Evolutionary conservation across 2,329 filamentous ascomycete species (phyloP), one percentile per base, ranked within the genome.

Genomic region (Daldinia sp.): DNA sequence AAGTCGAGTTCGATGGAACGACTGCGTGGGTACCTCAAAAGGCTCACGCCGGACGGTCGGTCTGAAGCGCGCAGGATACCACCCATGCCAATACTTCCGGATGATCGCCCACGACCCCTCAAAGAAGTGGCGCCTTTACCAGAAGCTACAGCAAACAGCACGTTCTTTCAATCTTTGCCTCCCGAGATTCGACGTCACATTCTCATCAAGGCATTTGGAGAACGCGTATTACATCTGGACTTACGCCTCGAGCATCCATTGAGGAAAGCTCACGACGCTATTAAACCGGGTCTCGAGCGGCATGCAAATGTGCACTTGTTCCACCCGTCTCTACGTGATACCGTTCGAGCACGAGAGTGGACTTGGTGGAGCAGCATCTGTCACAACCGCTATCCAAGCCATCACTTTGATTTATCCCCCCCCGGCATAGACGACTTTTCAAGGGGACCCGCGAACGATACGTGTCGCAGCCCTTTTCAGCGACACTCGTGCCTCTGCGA

Each of bases 301-400:
- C 48, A 58, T 9, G 47, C 48, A n/a, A 48, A 55, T 37, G 34
- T 30, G 29, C 19, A 63, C 7, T 25, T 45, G n/a, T 45, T 55
- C 17, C 49, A 63, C 11, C 29, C 29, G 11, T 32, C 43, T 3
- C 27, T 54, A 17, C 55, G 61, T 43, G 61, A 63, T 6, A 13
- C 25, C 2, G 25, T 17, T n/a, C 17, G 15, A 7, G 45, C 41
- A 2, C 51, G 13, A 23, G 51, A 56, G 17, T 64, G 61, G 56
- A 37, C 23, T 1, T 64, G 61, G 61, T 64, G 47, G 37, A 57
- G 57, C 52, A 37, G 41, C 19, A 51, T 61, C 47, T 64, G 48
- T 13, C 61, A 64, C 29, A 47, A 23, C 1, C 11, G 30, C 15
- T 13, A 13, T 13, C 57, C 57, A 8, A 25, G 15, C 27, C 13